Base-by-base conservation (phyloP, 352 stramenopile species). In the Discostella stelligera region DNA sequence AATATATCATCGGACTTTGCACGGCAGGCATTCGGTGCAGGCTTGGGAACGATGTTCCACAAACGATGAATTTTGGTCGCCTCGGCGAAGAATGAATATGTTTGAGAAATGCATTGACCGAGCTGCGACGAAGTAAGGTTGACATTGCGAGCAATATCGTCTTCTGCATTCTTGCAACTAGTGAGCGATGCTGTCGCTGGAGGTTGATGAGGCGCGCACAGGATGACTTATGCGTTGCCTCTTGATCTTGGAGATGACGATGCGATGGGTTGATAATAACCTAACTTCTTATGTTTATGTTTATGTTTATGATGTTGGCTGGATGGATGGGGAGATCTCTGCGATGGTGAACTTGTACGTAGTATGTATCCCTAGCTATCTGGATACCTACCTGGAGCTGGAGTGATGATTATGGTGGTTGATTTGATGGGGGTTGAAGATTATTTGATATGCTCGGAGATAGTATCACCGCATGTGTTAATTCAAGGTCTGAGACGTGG, bases 31-130 rank as follows among this genome's bases (percentile, higher is more conserved):
- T n/a, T 25, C n/a, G 0, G 16, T 13, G n/a, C 2, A n/a, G 20
- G 20, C 5, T 18, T 10, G n/a, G 20, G 37, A n/a, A n/a, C n/a
- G 7, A 44, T 11, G 7, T 44, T 44, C 37, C 37, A 44, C 37
- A 3, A 10, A 14, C 37, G 37, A 44, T 10, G 11, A 14, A 44
- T 3, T 0, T 44, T 10, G 37, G 11, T 44, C 13, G 37, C 11
- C 37, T 44, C 37, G 7, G 7, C 50, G 50, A 58, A 30, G 56
- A 14, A 52, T 18, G 62, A 20, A 25, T 2, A 44, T 32, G n/a
- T 25, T 11, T 2, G 49, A 66, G 16, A 49, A 71, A 71, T 61
- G 64, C 64, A 53, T 27, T 66, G 3, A 50, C 48, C 48, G 30
- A 49, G 20, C 21, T 6, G n/a, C 60, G 60, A 41, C 1, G 60